Evolutionary conservation across 306 rosid species (phyloP).

Genomic region (Dryas octopetala): DNA sequence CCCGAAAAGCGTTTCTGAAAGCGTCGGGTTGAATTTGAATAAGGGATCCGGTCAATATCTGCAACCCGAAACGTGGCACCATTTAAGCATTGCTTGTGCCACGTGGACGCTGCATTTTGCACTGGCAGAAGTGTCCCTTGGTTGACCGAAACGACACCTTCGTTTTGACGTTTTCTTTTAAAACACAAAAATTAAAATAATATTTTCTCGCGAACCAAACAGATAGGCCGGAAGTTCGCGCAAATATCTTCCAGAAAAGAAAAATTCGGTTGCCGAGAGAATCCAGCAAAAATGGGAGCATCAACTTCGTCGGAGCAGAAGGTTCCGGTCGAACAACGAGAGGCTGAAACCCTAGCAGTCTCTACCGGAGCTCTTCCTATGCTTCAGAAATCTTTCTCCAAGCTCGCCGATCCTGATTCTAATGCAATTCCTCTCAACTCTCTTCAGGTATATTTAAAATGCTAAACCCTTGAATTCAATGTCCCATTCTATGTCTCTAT

Average conservation of each 20-base stretch:
- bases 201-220: neutral
- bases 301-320: conserved; percentile 59
- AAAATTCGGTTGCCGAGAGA: conserved; percentile 4
- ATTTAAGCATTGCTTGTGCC: neutral
- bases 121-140: too few species aligned
- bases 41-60: too few species aligned
- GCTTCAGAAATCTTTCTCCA: conserved; percentile 68
- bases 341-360: conserved; percentile 60
- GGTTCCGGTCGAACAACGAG: conserved; percentile 55
- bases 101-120: neutral
- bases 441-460: conserved; percentile 45
- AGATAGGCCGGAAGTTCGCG: conserved; percentile 3
- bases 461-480: neutral
- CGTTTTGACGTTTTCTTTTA: neutral
- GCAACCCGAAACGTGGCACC: conserved; percentile 2
- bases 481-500: neutral
- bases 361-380: conserved; percentile 78
- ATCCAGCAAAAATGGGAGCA: conserved; percentile 61
- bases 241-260: neutral
- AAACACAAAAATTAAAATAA: neutral
- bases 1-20: neutral
- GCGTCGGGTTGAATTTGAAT: conserved; percentile 4
- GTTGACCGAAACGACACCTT: neutral
- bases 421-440: conserved; percentile 45
- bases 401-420: conserved; percentile 57